Conservation (phyloP, 805 yeast genomes). For the Nakazawaea wickerhamii region DNA sequence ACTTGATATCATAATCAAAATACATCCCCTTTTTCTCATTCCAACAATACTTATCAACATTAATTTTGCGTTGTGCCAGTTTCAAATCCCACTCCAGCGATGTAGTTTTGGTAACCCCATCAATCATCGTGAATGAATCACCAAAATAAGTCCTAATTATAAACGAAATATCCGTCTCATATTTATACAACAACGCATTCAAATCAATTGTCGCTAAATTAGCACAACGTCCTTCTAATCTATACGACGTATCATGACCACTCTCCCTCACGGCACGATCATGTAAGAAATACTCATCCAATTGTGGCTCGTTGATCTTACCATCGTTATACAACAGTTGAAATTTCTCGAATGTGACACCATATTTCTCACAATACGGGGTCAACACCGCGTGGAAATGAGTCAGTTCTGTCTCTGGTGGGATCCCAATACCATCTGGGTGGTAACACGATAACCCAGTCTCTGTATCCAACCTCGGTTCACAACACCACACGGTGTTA, state of each 20-base stretch:
- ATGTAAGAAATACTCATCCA: conserved; percentile 84
- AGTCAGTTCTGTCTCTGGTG: conserved; percentile 91
- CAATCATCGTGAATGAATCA: conserved; percentile 36
- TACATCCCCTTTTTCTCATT: conserved; percentile 70
- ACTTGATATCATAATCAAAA: conserved; percentile 75
- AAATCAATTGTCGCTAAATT: conserved; percentile 86
- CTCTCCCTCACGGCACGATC: conserved; percentile 95
- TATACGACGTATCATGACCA: conserved; percentile 91
- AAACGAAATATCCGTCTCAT: conserved; percentile 77
- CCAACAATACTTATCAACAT: conserved; percentile 75
- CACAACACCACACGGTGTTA: conserved; percentile 66
- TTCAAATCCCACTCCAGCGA: conserved; percentile 56
- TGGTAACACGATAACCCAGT: conserved; percentile 87
- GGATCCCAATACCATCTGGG: conserved; percentile 89
- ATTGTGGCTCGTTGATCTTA: conserved; percentile 62
- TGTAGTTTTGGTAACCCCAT: conserved; percentile 35
- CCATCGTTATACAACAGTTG: conserved; percentile 64
- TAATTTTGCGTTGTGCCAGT: conserved; percentile 48
- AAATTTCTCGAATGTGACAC: conserved; percentile 54
- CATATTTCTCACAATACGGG: conserved; percentile 64
- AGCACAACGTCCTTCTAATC: conserved; percentile 88
- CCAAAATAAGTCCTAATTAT: conserved; percentile 53
- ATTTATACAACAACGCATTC: conserved; percentile 80
- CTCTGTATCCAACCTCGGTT: conserved; percentile 65
- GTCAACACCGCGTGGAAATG: conserved; percentile 72